These are phyloP conservation scores for Hanseniaspora meyeri DNA, from an alignment of 805 yeast genomes.

Conservation along the genomic window DNA sequence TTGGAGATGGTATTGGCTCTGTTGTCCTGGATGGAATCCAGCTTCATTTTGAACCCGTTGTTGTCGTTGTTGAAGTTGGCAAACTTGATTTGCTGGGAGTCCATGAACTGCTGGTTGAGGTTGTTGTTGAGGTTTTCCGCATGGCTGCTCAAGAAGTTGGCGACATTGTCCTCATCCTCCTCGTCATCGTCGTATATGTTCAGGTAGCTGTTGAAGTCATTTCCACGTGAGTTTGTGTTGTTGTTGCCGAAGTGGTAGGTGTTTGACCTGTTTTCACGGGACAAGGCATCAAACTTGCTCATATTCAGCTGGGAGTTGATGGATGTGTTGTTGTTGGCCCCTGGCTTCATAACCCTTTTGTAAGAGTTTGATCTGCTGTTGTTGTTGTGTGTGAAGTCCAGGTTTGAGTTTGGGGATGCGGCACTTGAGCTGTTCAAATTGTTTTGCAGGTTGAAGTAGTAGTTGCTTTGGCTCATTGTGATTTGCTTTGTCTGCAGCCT, in stretches of 20 bases:
- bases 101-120: not conserved
- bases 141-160: not conserved
- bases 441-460: not conserved
- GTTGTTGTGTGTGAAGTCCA: not conserved
- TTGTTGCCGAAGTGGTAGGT: slow-evolving; percentile 9
- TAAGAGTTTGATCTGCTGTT: slow-evolving; percentile 6
- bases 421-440: not conserved
- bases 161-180: slow-evolving; percentile 1
- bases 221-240: not conserved
- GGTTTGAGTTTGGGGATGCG: not conserved
- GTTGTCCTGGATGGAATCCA: not conserved
- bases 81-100: not conserved
- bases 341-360: slow-evolving; percentile 3
- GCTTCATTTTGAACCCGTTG: not conserved
- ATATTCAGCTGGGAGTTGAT: not conserved
- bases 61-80: not conserved
- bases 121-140: not conserved
- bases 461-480: not conserved
- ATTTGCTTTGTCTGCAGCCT: not conserved
- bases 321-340: not conserved
- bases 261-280: slow-evolving; percentile 6
- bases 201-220: not conserved
- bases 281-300: not conserved
- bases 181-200: slow-evolving; percentile 7
- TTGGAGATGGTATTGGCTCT: slow-evolving; percentile 10